Base-by-base conservation (phyloP, 1,284 basidiomycete species). In the Malassezia slooffiae region DNA sequence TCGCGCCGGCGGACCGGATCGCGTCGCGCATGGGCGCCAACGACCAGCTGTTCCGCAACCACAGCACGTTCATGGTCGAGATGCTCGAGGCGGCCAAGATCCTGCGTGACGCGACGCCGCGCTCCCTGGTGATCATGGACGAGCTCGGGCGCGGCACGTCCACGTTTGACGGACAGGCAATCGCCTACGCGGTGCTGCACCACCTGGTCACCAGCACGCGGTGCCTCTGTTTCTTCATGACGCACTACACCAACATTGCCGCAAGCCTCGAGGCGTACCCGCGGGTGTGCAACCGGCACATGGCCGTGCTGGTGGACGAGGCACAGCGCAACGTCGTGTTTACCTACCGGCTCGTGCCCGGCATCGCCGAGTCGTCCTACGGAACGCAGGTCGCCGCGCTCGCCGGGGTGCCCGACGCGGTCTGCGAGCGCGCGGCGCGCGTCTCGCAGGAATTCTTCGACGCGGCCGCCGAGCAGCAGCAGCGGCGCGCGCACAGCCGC, bases 1-100 rank as follows among this genome's bases (percentile, higher is more conserved):
- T 99, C 36, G 82, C 82, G 53, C 88, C 93, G 0, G 80, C 95
- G 2, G 91, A 99, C 69, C 76, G 83, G 19, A 95, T 99, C 58
- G 79, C 93, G 48, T 96, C 91, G 6, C 81, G 93, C 21, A 97
- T 97, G 91, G 93, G 93, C 15, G 93, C 93, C 46, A 70, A 68
- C 29, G 66, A 69, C 43, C 60, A 58, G 38, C 59, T 66, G 33
- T 68, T 68, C 56, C 55, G 58, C 26, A 59, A 63, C 46, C 60
- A 65, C 46, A 59, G 55, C 39, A 69, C 66, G 16, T 69, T 69
- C 34, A 69, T 69, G 66, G 66, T 69, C 34, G 66, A 69, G 52
- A 69, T 69, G 66, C 55, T 65, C 27, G 66, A 69, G 46, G 62
- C 66, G 13, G 54, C 60, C 29, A 56, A 59, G 43, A 69, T 69